Base-by-base conservation (phyloP, 495 filamentous ascomycete genomes). In the Neurospora discreta region DNA sequence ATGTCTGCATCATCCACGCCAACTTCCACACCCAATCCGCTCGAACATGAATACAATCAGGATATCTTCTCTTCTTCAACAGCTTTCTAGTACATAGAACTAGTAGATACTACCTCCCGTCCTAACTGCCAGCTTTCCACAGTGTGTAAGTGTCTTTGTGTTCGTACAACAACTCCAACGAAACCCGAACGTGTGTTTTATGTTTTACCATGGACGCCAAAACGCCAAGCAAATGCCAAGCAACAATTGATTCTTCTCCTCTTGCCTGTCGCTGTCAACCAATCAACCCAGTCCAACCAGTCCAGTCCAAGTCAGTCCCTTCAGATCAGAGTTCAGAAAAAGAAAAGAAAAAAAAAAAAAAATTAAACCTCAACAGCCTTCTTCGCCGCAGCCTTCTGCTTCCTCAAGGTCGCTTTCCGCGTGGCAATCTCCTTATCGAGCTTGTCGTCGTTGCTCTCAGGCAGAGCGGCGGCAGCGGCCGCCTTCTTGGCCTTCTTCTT, bases 311-410 rank as follows among this genome's bases (percentile, higher is more conserved):
- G 41, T 23, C 71, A 72, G 69, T 26, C 26, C 42, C 20, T 70
- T 44, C n/a, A 65, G 69, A 46, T 44, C n/a, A 44, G 41, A 43
- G 42, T 44, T n/a, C 3, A 40, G 20, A 36, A 5, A 36, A 36
- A 36, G 6, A 5, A 36, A 36, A 41, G n/a, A 44, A n/a, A 36
- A 36, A 36, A 5, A 36, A 36, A 41, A 40, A 44, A n/a, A 44
- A 16, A 20, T 74, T 68, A 80, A 39, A 75, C 65, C 33, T 80
- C 77, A 41, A 72, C 78, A 43, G 73, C 77, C 74, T 77, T 77
- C 74, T 83, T 87, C 72, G 88, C 87, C 78, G 90, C 89, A 77
- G 87, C 84, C 71, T 87, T 88, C 74, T 87, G 85, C 78, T 86
- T 87, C 81, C 81, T 86, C 70, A 89, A 76, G 72, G 80, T 85